These are phyloP conservation scores for Euphrasia arctica DNA, from an alignment of 305 asterid genomes.

Conservation along the genomic window DNA sequence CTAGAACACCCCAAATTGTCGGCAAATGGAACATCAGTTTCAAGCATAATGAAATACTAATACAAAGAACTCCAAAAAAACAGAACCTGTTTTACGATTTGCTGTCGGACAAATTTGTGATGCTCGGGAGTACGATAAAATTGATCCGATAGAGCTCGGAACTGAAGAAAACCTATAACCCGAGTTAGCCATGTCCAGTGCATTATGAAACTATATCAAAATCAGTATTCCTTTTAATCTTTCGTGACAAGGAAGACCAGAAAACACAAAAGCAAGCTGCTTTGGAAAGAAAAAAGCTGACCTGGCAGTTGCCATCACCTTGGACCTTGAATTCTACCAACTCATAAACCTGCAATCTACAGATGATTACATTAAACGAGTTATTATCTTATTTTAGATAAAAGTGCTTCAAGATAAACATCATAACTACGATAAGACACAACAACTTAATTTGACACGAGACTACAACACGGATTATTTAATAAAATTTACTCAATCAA, in stretches of 20 bases:
- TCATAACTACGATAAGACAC: too few species aligned
- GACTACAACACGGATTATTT: neutral
- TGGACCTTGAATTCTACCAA: conserved; percentile 82
- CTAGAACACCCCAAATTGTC: conserved; percentile 41
- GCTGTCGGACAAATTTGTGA: conserved; percentile 84
- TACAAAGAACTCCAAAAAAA: conserved; percentile 1
- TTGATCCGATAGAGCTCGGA: conserved; percentile 93
- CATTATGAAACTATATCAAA: too few species aligned
- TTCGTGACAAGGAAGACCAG: too few species aligned
- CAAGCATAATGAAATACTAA: conserved; percentile 21
- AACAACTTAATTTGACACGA: too few species aligned
- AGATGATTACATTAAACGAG: conserved; percentile 32
- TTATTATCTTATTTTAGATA: conserved; percentile 15
- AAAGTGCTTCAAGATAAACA: too few species aligned
- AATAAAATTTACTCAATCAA: neutral
- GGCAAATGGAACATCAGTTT: conserved; percentile 25
- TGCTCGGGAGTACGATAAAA: conserved; percentile 91
- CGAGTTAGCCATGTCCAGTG: conserved; percentile 17
- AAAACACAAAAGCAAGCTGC: neutral
- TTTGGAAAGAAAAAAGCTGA: conserved; percentile 26
- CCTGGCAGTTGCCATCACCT: conserved; percentile 99
- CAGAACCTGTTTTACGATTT: conserved; percentile 79
- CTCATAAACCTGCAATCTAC: conserved; percentile 80
- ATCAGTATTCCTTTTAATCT: too few species aligned
- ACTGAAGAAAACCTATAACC: conserved; percentile 40